phyloP scores from a whole-genome alignment of 2,329 filamentous ascomycete species.

The Aspergillus fumigatiaffinis region DNA sequence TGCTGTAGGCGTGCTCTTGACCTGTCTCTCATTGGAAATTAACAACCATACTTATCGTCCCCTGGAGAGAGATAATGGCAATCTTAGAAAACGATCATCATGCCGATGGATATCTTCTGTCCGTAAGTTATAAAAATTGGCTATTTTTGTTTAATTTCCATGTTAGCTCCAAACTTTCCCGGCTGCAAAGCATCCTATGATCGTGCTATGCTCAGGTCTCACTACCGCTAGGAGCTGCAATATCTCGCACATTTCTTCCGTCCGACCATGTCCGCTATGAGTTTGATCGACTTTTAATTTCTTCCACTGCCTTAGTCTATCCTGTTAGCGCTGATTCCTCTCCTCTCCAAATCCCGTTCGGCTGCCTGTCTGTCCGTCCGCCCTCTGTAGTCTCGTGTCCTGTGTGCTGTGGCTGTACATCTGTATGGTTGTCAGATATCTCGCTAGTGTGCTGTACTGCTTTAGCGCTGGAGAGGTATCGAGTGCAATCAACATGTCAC shows the following conservation, averaged over 20 bases:
- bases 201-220: neutral
- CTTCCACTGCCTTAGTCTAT: neutral
- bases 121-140: neutral
- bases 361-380: neutral
- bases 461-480: slow-evolving; percentile 19
- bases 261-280: neutral
- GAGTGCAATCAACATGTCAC: slow-evolving; percentile 9
- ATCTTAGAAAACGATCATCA: neutral
- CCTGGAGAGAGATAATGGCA: neutral
- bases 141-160: neutral
- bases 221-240: neutral
- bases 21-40: neutral
- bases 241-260: neutral
- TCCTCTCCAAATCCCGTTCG: neutral
- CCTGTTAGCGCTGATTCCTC: neutral
- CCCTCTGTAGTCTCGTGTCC: no score
- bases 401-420: neutral
- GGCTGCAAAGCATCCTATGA: neutral
- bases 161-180: slow-evolving; percentile 1
- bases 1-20: neutral
- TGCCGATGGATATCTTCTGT: neutral
- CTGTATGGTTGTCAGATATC: neutral
- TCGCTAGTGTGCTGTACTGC: neutral
- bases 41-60: neutral
- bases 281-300: neutral